Conservation (phyloP, 2,329 filamentous ascomycete genomes). For the Emericellopsis atlantica region DNA sequence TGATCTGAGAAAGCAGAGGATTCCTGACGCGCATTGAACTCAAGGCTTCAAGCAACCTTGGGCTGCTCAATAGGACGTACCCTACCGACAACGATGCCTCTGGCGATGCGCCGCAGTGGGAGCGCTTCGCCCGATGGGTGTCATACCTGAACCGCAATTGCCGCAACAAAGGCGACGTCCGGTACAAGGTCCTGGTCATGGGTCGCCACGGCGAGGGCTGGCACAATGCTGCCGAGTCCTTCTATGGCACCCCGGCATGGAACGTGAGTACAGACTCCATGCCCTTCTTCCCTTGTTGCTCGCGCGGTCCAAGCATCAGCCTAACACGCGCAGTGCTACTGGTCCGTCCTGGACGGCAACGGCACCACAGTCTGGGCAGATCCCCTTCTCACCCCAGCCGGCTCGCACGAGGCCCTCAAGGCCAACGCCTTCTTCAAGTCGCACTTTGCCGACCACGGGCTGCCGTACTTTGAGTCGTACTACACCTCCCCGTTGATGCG, state of each 20-base stretch:
- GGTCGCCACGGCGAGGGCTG: constrained; percentile 59
- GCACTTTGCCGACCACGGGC: constrained; percentile 36
- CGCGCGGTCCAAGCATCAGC: too few species aligned
- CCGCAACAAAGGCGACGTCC: constrained; percentile 22
- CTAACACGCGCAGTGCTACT: constrained; percentile 39
- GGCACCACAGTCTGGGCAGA: constrained; percentile 51
- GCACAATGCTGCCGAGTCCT: constrained; percentile 47
- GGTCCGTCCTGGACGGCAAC: constrained; percentile 52
- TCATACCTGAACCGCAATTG: constrained; percentile 31
- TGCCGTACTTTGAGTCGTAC: constrained; percentile 50
- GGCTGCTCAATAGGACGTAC: constrained; percentile 51
- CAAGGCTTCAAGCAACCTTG: constrained; percentile 49
- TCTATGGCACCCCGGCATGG: constrained; percentile 56
- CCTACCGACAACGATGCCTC: constrained; percentile 32
- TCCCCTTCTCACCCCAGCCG: constrained; percentile 44
- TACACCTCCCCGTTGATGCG: constrained; percentile 53
- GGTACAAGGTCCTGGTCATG: constrained; percentile 56
- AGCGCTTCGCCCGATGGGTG: constrained; percentile 49
- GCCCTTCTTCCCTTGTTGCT: too few species aligned
- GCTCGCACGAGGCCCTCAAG: constrained; percentile 41
- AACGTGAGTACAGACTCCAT: constrained; percentile 33
- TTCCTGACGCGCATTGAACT: too few species aligned
- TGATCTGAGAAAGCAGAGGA: too few species aligned
- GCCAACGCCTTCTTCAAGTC: constrained; percentile 47
- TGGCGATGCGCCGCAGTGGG: constrained; percentile 44